Base-by-base conservation (phyloP, 2,329 filamentous ascomycete genomes). In the Coniochaeta prunicola region DNA sequence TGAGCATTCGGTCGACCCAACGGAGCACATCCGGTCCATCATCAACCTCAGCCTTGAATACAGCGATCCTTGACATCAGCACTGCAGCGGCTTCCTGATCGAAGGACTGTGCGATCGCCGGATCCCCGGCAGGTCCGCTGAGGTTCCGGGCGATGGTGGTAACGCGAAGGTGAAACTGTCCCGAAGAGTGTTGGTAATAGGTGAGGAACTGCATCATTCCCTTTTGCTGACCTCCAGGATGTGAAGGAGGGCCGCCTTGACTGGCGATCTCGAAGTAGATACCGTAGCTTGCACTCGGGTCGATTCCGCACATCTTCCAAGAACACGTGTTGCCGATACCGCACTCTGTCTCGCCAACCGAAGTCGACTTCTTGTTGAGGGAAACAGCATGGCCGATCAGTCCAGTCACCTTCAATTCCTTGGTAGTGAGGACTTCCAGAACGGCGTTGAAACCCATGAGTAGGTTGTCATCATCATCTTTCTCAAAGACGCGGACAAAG, bases 281-380 rank as follows among this genome's bases (percentile, higher is more conserved):
- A 61, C 92, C 94, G 68, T 97, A 97, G 68, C 92, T 97, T 33
- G 94, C 87, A 58, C 87, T 89, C 12, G 94, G 94, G 67, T 97
- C 92, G 65, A 99, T 97, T 65, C 92, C 92, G 69, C 94, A 97
- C 93, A 99, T 97, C 77, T 99, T 99, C 94, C 94, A 99, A 3
- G 92, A 93, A 74, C 93, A 97, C 0, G 94, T 99, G 71, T 97
- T 97, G 64, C 94, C 94, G 67, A 99, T 97, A 69, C 94, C 94
- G 68, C 93, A 97, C 72, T 99, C 94, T 0, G 94, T 97, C 77
- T 99, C 94, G 57, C 94, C 94, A 13, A 99, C 94, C 1, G 92
- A 96, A 9, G 90, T 89, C 0, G 94, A 97, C 72, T 99, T 99
- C 77, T 97, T 99, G 80, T 97, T 97, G 66, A 97, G 80, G 2